Conservation (phyloP, 257 asterid species). For the Solanum commersonii region DNA sequence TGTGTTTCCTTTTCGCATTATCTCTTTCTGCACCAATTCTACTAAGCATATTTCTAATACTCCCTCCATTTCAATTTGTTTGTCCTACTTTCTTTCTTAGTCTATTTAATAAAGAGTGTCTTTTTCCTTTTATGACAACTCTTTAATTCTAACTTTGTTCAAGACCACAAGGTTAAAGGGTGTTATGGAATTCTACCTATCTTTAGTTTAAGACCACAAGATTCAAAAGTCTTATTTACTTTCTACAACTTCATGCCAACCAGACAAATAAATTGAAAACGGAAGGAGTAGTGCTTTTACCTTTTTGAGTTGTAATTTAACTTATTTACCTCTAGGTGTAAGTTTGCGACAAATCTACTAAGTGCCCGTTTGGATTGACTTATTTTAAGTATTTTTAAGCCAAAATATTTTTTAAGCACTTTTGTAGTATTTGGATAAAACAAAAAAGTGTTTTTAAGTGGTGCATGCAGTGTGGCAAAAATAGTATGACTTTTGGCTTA, state of each 20-base stretch:
- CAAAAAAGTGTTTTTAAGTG: not conserved
- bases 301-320: not conserved
- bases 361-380: not conserved
- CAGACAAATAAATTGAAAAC: not conserved
- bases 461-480: not conserved
- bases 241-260: not conserved
- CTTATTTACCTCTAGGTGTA: not conserved
- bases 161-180: not conserved
- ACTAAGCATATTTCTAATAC: not conserved
- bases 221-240: not conserved
- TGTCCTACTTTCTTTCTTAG: no score
- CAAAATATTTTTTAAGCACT: not conserved
- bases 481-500: not conserved
- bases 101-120: not conserved
- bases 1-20: not conserved
- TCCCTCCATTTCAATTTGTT: not conserved
- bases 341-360: not conserved
- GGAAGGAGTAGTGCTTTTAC: not conserved
- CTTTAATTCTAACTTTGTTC: not conserved
- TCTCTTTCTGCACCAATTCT: not conserved
- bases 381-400: not conserved
- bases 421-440: not conserved
- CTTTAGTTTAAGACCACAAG: not conserved
- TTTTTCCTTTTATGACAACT: not conserved
- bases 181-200: not conserved